phyloP scores from a whole-genome alignment of 2,329 filamentous ascomycete genomes.

The Acrocalymma vagum region DNA sequence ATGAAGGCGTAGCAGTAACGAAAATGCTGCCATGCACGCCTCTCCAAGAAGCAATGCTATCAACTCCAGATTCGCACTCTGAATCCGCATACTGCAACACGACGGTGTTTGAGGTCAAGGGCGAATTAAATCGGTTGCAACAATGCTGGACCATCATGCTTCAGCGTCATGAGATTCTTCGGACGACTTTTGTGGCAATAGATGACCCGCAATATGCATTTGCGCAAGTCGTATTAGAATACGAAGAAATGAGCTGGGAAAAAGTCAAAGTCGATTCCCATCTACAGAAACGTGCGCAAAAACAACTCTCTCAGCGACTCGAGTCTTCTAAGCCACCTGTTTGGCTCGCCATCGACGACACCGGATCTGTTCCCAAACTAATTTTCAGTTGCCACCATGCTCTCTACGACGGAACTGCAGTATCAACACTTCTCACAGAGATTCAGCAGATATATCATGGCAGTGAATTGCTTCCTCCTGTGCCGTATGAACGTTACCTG shows the following conservation, averaged over 20 bases:
- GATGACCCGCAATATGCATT: slow-evolving; percentile 68
- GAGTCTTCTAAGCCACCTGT: slow-evolving; percentile 43
- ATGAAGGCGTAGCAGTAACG: slow-evolving; percentile 50
- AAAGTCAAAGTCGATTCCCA: slow-evolving; percentile 17
- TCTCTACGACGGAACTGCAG: slow-evolving; percentile 84
- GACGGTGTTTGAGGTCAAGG: slow-evolving; percentile 68
- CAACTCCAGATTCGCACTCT: slow-evolving; percentile 56
- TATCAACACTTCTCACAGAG: slow-evolving; percentile 74
- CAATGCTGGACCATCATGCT: slow-evolving; percentile 70
- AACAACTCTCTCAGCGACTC: slow-evolving; percentile 60
- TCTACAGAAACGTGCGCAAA: slow-evolving; percentile 51
- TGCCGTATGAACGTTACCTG: slow-evolving; percentile 72
- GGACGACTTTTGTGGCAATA: slow-evolving; percentile 78
- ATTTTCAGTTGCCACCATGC: slow-evolving; percentile 77
- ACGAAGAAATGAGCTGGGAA: slow-evolving; percentile 55
- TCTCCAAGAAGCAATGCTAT: slow-evolving; percentile 88
- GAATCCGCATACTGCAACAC: slow-evolving; percentile 75
- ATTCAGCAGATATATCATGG: slow-evolving; percentile 67
- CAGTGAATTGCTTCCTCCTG: slow-evolving; percentile 55
- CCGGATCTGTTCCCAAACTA: slow-evolving; percentile 38
- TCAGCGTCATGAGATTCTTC: slow-evolving; percentile 75
- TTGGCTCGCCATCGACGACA: slow-evolving; percentile 36
- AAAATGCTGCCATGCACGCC: slow-evolving; percentile 82
- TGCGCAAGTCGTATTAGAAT: slow-evolving; percentile 73
- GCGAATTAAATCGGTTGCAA: slow-evolving; percentile 61